Evolutionary conservation across 257 asterid genomes (phyloP).

Genomic region (Solanum sparsipilum): DNA sequence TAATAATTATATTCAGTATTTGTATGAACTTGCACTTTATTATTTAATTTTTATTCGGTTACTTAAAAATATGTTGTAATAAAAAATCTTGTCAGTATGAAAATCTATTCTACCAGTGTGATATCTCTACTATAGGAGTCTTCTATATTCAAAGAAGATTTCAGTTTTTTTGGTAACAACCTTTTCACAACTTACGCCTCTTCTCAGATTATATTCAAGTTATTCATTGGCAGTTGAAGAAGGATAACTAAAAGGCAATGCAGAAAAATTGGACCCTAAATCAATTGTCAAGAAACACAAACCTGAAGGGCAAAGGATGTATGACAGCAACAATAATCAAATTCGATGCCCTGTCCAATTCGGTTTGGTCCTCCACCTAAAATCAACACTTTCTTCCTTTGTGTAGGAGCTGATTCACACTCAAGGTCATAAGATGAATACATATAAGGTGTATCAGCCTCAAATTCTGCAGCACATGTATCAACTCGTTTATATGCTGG

Average conservation of each 20-base stretch:
- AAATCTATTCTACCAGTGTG: background rate
- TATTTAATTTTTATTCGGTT: background rate
- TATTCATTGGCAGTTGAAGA: background rate
- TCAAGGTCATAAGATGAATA: conserved; percentile 82
- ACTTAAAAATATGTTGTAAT: background rate
- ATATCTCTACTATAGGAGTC: background rate
- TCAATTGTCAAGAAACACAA: conserved; percentile 5
- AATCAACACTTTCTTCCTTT: conserved; percentile 70
- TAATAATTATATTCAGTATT: background rate
- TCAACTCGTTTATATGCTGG: conserved; percentile 91
- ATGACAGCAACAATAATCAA: conserved; percentile 97
- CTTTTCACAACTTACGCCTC: background rate
- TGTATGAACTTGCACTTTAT: background rate
- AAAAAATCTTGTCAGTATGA: background rate
- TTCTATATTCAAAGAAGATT: background rate
- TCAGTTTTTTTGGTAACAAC: background rate
- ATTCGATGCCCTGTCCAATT: conserved; percentile 98
- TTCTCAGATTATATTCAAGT: background rate
- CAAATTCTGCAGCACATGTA: conserved; percentile 98
- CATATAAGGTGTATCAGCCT: conserved; percentile 97
- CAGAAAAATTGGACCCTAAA: background rate
- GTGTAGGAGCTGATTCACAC: conserved; percentile 84
- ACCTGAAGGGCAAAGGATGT: conserved; percentile 98
- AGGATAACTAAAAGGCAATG: background rate
- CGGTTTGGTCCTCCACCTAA: conserved; percentile 98